A percentile compares a stretch with the other conserved stretches of the same genome.
These are phyloP conservation scores for Alternaria tenuissima DNA, from an alignment of 2,329 filamentous ascomycete genomes.

Conservation along the genomic window DNA sequence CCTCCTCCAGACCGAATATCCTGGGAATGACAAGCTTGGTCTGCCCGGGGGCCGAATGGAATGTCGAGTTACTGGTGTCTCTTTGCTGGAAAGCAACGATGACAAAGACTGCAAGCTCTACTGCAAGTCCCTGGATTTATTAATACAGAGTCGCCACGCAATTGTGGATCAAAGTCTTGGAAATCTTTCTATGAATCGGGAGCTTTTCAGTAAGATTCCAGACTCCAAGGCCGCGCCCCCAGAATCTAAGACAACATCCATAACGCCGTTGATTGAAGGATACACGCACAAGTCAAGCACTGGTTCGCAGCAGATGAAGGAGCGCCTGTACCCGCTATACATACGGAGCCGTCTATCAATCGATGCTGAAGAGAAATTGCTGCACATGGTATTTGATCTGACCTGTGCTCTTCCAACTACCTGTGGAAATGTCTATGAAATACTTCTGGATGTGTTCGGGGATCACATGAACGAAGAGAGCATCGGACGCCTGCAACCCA, in stretches of 20 bases:
- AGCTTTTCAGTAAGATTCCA: too few species aligned
- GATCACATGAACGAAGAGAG: background rate
- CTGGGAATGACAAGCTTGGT: background rate
- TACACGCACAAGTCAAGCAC: background rate
- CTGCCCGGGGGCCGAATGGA: background rate
- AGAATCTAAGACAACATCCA: background rate
- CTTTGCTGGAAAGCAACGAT: background rate
- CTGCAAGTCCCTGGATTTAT: background rate
- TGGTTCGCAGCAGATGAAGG: background rate
- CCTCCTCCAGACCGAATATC: background rate
- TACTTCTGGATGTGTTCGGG: background rate
- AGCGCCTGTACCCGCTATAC: background rate
- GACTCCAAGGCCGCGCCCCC: too few species aligned
- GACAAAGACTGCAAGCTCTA: background rate
- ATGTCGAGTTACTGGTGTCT: background rate
- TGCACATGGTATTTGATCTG: background rate
- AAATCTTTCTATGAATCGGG: too few species aligned
- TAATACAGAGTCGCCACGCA: background rate
- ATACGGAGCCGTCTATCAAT: background rate
- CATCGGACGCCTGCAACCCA: background rate
- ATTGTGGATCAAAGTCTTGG: too few species aligned
- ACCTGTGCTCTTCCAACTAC: background rate
- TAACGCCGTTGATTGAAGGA: background rate
- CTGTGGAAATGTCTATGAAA: background rate
- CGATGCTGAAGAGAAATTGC: background rate